A percentile compares a stretch with the other conserved stretches of the same genome.
Evolutionary conservation across 225 moss, liverwort and hornwort genomes (phyloP).

Genomic region (Straminergon stramineum): DNA sequence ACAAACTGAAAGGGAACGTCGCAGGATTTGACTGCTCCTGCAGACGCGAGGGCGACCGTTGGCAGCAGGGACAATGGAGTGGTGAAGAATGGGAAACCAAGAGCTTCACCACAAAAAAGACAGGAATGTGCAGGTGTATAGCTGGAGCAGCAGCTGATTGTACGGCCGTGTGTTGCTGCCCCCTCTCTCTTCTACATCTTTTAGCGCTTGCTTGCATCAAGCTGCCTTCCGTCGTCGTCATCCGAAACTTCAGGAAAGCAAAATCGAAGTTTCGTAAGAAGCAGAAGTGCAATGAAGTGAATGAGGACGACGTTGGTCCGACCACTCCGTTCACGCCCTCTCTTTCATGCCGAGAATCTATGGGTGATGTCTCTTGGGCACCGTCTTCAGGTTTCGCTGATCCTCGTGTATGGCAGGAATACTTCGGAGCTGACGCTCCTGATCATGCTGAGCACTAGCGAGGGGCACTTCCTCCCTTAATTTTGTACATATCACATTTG

Average conservation of each 20-base stretch:
- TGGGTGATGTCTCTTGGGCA: conserved; percentile 37
- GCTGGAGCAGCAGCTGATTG: conserved; percentile 81
- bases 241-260: conserved; percentile 33
- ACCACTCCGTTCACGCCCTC: conserved; percentile 63
- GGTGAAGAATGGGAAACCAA: conserved; percentile 31
- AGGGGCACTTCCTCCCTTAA: background rate
- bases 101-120: conserved; percentile 3
- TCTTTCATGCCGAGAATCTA: conserved; percentile 50
- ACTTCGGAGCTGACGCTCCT: conserved; percentile 34
- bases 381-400: conserved; percentile 69
- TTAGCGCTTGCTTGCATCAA: conserved; percentile 80
- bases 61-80: conserved; percentile 63
- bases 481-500: conserved; percentile 6
- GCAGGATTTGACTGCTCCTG: conserved; percentile 13
- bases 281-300: conserved; percentile 29
- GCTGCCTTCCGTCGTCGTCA: conserved; percentile 49
- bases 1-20: background rate
- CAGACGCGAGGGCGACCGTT: conserved; percentile 27
- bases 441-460: conserved; percentile 8
- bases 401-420: conserved; percentile 60
- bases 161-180: conserved; percentile 93
- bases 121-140: conserved; percentile 56
- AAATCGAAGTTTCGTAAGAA: conserved; percentile 52
- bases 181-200: conserved; percentile 85
- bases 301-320: conserved; percentile 52